Evolutionary conservation across 2,329 filamentous ascomycete species (phyloP).

Genomic region (Mycosphaerella arachidis): DNA sequence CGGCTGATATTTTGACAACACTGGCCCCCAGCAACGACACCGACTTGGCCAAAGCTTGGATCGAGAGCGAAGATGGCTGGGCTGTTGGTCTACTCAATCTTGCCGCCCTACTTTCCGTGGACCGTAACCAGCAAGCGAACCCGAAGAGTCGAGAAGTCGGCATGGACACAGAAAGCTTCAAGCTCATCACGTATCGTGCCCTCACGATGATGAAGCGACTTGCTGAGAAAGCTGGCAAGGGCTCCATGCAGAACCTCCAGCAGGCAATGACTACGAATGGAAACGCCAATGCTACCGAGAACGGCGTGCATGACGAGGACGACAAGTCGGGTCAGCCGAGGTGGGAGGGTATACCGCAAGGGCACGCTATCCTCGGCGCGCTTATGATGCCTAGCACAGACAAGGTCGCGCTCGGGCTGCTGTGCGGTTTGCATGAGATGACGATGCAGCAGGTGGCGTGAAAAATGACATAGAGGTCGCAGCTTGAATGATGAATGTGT

Average conservation of each 20-base stretch:
- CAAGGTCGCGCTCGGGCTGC: constrained; percentile 40
- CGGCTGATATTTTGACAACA: constrained; percentile 80
- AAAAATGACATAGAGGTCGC: neutral
- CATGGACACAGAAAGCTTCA: constrained; percentile 31
- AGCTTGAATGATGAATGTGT: neutral
- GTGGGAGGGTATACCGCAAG: constrained; percentile 44
- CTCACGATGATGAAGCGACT: constrained; percentile 45
- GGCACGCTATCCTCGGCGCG: constrained; percentile 45
- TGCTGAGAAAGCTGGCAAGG: constrained; percentile 40
- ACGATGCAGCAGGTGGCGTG: constrained; percentile 24
- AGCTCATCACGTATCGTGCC: constrained; percentile 40
- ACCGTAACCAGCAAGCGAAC: constrained; percentile 38
- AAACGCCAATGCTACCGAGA: constrained; percentile 23
- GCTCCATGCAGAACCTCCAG: constrained; percentile 17
- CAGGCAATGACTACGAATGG: constrained; percentile 9
- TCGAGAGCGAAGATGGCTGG: constrained; percentile 78
- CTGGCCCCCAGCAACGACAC: constrained; percentile 48
- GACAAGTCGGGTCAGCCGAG: constrained; percentile 27
- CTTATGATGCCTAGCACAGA: constrained; percentile 43
- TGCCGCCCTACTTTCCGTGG: constrained; percentile 65
- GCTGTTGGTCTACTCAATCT: constrained; percentile 73
- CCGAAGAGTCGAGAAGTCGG: constrained; percentile 22
- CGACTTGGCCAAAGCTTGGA: constrained; percentile 71
- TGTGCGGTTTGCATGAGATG: constrained; percentile 36
- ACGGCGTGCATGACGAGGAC: constrained; percentile 21